Base-by-base conservation (phyloP, 1,284 basidiomycete species). In the Ceratobasidium papillatum region DNA sequence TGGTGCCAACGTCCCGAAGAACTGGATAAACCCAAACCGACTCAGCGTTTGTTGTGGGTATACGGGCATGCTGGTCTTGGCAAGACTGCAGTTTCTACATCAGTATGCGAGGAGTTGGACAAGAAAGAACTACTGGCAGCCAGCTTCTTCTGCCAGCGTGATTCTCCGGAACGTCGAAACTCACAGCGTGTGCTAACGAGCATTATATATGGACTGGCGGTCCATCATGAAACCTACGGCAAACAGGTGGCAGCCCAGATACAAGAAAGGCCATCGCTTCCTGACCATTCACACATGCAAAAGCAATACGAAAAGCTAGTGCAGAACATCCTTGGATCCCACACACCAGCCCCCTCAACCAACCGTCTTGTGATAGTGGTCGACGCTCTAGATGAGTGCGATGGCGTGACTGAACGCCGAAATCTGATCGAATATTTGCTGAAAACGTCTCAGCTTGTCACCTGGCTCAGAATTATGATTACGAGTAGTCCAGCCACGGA, bases 341-440 rank as follows among this genome's bases (percentile, higher is more conserved):
- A 17, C 3, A 4, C 58, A 22, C 36, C 1, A 4, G 19, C n/a
- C 19, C 14, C 3, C 32, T n/a, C 64, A 3, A 11, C 34, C 22
- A 32, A 3, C 1, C 32, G 25, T 8, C 25, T 74, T 19, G 64
- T 68, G 17, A n/a, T 68, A 22, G 64, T 75, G n/a, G 30, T 75
- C 5, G 63, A 75, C 51, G 74, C 64, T 0, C 52, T 75, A 0
- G 74, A 75, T 54, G 74, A 75, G 34, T 75, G 54, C n/a, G 47
- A 22, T 8, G 32, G 25, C 22, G 30, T 9, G 4, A 30, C 58
- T 27, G 56, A 25, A n/a, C 63, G 65, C 27, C 36, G 14, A 9
- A 36, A 30, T 9, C 54, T 68, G 3, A 36, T 58, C 19, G 38
- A 2, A 12, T 30, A 51, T 32, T 27, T 59, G 7, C 41, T 19